These are phyloP conservation scores for Sutorius australiensis DNA, from an alignment of 768 basidiomycete species.

Conservation along the genomic window DNA sequence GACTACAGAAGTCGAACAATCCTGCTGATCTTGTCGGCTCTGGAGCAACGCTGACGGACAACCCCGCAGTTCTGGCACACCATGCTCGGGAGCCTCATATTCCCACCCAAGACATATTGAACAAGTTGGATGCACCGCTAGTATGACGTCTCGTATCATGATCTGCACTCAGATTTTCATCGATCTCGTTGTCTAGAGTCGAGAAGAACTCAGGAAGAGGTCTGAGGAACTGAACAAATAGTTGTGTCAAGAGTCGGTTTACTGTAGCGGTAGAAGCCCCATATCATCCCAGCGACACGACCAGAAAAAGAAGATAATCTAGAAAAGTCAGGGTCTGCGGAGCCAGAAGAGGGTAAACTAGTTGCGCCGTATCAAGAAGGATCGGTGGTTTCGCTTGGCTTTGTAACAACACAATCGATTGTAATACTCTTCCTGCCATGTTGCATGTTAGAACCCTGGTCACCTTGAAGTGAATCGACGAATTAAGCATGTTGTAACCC, in stretches of 20 bases:
- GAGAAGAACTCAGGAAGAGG: conserved; percentile 46
- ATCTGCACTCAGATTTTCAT: background rate
- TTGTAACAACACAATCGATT: conserved; percentile 40
- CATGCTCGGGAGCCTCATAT: conserved; percentile 51
- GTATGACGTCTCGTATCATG: conserved; percentile 35
- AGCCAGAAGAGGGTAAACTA: conserved; percentile 10
- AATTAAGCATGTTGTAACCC: conserved; percentile 99
- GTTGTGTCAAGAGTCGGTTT: background rate
- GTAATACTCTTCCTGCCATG: conserved; percentile 6
- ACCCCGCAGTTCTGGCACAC: conserved; percentile 42
- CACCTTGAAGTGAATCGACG: conserved; percentile 97
- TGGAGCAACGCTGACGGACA: conserved; percentile 36
- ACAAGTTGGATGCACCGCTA: conserved; percentile 44
- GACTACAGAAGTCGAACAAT: conserved; percentile 53
- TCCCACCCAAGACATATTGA: conserved; percentile 42
- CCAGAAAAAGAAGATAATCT: conserved; percentile 8
- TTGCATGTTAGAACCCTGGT: background rate
- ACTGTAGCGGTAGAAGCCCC: conserved; percentile 30
- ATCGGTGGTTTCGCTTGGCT: conserved; percentile 52
- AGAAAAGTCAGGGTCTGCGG: conserved; percentile 7
- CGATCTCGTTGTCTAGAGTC: conserved; percentile 34
- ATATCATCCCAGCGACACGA: conserved; percentile 24
- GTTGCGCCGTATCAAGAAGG: conserved; percentile 46
- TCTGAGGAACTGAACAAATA: conserved; percentile 46
- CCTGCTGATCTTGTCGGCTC: conserved; percentile 46